Evolutionary conservation across 345 rosid genomes (phyloP).

Genomic region (Ailanthus altissimus): DNA sequence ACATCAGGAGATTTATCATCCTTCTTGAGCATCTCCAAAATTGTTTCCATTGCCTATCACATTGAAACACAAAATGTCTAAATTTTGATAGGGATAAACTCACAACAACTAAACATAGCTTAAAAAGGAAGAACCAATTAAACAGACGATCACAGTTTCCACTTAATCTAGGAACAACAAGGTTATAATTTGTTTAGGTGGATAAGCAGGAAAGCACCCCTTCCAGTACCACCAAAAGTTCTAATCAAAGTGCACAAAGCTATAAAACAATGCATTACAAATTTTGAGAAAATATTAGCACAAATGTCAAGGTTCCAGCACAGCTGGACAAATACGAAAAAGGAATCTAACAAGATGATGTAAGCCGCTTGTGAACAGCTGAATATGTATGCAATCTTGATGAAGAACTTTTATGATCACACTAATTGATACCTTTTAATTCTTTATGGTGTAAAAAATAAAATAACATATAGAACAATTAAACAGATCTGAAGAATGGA

Average conservation of each 20-base stretch:
- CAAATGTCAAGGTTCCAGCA: not conserved
- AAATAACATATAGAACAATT: not conserved
- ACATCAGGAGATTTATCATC: conserved; percentile 65
- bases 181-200: not conserved
- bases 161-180: not conserved
- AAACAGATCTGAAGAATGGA: not conserved
- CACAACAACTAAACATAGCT: not conserved
- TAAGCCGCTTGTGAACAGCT: conserved; percentile 2
- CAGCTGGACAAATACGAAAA: not conserved
- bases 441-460: not conserved
- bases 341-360: not conserved
- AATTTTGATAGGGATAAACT: not conserved
- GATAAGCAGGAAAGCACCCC: not conserved
- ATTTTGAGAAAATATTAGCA: not conserved
- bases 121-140: not conserved
- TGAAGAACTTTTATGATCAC: not conserved
- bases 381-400: not conserved
- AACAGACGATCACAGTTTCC: not conserved
- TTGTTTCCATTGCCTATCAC: conserved; percentile 67
- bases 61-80: not conserved
- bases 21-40: conserved; percentile 77
- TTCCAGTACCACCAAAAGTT: not conserved
- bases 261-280: not conserved
- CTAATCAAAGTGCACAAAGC: not conserved
- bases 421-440: not conserved